phyloP scores from a whole-genome alignment of 257 asterid genomes.

The Solanum lignicaule region DNA sequence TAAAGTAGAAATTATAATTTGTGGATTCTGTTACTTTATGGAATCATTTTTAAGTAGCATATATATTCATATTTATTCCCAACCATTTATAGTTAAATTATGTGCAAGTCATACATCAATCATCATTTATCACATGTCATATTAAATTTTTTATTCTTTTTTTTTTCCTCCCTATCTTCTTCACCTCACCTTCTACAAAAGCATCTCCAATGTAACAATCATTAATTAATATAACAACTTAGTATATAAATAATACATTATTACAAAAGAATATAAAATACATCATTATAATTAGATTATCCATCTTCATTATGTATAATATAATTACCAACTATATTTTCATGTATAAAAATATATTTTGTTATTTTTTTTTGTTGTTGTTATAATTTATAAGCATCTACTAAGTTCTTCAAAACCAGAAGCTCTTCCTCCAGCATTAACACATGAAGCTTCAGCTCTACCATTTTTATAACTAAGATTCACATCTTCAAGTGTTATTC shows the following conservation, averaged over 20 bases:
- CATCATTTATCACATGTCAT: not conserved
- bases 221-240: not conserved
- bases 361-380: too few species aligned
- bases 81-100: too few species aligned
- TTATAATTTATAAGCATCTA: not conserved
- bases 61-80: too few species aligned
- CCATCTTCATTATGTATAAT: not conserved
- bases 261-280: not conserved
- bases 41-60: too few species aligned
- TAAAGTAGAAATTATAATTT: not conserved
- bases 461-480: not conserved
- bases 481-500: not conserved
- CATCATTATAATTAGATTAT: not conserved
- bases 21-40: too few species aligned
- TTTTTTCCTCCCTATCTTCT: too few species aligned
- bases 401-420: not conserved
- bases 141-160: too few species aligned
- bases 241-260: not conserved
- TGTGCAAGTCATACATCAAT: too few species aligned
- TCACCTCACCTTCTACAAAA: not conserved
- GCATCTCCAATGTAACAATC: too few species aligned
- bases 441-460: slow-evolving; percentile 1
- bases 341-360: not conserved
- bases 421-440: not conserved
- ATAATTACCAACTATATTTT: not conserved